phyloP scores from a whole-genome alignment of 2,329 filamentous ascomycete genomes.

The Leptosphaerulina australis region DNA sequence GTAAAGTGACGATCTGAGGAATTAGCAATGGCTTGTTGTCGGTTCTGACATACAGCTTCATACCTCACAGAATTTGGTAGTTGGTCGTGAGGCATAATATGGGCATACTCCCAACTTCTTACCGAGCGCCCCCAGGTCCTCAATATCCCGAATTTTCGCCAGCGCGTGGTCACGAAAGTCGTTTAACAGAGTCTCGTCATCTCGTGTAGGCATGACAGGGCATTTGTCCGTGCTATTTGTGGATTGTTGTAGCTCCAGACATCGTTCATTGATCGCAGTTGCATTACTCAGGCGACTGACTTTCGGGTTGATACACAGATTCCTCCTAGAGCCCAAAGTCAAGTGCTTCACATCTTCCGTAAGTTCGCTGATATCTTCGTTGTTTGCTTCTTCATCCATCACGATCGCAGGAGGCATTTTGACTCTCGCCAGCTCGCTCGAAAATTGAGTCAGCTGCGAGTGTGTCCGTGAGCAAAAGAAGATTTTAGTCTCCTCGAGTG shows the following conservation, averaged over 20 bases:
- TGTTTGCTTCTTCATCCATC: conserved; percentile 24
- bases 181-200: conserved; percentile 72
- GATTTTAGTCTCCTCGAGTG: conserved; percentile 75
- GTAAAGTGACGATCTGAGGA: conserved; percentile 78
- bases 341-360: conserved; percentile 76
- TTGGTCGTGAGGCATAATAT: conserved; percentile 91
- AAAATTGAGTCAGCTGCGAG: conserved; percentile 88
- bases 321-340: conserved; percentile 83
- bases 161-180: conserved; percentile 85
- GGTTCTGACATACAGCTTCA: neutral
- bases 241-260: conserved; percentile 85
- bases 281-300: conserved; percentile 72
- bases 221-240: conserved; percentile 69
- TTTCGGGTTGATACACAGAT: conserved; percentile 85
- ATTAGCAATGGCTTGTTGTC: conserved; percentile 14
- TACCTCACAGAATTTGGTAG: conserved; percentile 78
- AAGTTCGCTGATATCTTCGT: conserved; percentile 34
- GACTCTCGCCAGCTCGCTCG: conserved; percentile 80
- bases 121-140: conserved; percentile 82
- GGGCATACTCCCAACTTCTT: conserved; percentile 83
- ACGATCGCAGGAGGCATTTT: conserved; percentile 72
- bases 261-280: conserved; percentile 90
- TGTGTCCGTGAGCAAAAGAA: conserved; percentile 94
- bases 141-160: conserved; percentile 88
- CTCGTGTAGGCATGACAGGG: conserved; percentile 76